Conservation (phyloP, 805 yeast genomes). For the Lipomyces spencermartinsiae region DNA sequence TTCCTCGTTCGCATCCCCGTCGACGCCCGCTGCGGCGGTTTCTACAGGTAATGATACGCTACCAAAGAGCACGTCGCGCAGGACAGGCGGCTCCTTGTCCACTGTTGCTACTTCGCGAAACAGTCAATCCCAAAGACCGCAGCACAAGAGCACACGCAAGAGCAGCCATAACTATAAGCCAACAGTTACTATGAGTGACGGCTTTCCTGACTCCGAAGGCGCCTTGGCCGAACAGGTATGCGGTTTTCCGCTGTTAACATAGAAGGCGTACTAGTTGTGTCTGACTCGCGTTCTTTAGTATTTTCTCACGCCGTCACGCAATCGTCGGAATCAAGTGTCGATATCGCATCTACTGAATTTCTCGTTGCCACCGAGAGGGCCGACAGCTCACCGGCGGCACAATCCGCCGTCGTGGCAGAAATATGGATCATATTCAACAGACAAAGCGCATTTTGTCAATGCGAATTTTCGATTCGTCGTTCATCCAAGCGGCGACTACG, state of each 20-base stretch:
- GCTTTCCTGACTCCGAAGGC: constrained; percentile 22
- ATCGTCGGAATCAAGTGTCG: constrained; percentile 34
- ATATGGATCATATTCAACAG: constrained; percentile 31
- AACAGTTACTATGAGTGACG: constrained; percentile 22
- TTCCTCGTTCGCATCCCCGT: constrained; percentile 11
- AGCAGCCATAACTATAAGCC: constrained; percentile 30
- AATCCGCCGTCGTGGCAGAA: constrained; percentile 34
- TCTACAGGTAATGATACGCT: constrained; percentile 15
- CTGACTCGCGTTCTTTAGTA: constrained; percentile 8
- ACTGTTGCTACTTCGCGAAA: constrained; percentile 25
- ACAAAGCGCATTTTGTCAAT: constrained; percentile 58
- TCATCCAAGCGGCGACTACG: constrained; percentile 63
- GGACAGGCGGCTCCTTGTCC: background rate
- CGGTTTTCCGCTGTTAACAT: background rate
- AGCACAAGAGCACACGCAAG: constrained; percentile 29
- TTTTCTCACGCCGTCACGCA: constrained; percentile 24
- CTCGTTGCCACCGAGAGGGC: constrained; percentile 37
- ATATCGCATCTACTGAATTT: constrained; percentile 38
- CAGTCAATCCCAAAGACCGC: constrained; percentile 22
- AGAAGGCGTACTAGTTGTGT: background rate
- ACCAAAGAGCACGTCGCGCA: constrained; percentile 10
- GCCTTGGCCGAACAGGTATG: constrained; percentile 33
- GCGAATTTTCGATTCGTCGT: constrained; percentile 85
- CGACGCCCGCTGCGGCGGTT: constrained; percentile 9
- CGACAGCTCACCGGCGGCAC: constrained; percentile 25